Evolutionary conservation across 768 basidiomycete genomes (phyloP), one percentile per base, ranked within the genome.

Genomic region (Mycena capillaripes): DNA sequence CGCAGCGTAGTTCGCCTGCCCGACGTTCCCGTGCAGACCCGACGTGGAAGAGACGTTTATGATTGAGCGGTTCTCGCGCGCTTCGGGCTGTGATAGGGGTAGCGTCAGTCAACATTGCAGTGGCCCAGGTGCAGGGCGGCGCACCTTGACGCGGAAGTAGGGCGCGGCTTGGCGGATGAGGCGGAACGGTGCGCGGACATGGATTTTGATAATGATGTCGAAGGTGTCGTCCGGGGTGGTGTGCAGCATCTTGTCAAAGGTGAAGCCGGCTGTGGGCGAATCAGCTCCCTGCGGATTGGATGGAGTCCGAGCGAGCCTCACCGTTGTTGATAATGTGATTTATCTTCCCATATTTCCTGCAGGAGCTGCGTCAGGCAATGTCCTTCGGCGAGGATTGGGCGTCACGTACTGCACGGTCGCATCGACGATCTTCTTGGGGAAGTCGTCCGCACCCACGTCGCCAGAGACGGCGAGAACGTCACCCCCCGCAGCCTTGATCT

Each of bases 241-340:
- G 82, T 95, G 95, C 44, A 95, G 84, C 95, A 96, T 96, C 81
- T 92, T 93, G 87, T 95, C 93, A 76, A 88, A 94, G 9, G 93
- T 94, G 84, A 94, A 94, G 57, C 91, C 92, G 56, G 92, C 91
- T 90, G 71, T 60, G 21, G 4, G 11, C 21, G 32, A 3, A 57
- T 44, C 42, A 44, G 42, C 42, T 44, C 42, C 42, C 42, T 16
- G 16, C 14, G 17, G 3, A 19, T 38, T 63, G 17, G 3, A 19
- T 38, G 63, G 32, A 72, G 25, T 36, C 27, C 38, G 6, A 38
- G 1, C 23, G 36, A n/a, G 4, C 78, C 84, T 59, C 32, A 88
- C 90, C 92, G 73, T 96, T 96, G 83, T 95, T 95, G 36, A 96
- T 86, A 63, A 96, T 93, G 79, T 96, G 94, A 81, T 96, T 95